Base-by-base conservation (phyloP, 495 filamentous ascomycete genomes). In the Hypoxylon fragiforme region DNA sequence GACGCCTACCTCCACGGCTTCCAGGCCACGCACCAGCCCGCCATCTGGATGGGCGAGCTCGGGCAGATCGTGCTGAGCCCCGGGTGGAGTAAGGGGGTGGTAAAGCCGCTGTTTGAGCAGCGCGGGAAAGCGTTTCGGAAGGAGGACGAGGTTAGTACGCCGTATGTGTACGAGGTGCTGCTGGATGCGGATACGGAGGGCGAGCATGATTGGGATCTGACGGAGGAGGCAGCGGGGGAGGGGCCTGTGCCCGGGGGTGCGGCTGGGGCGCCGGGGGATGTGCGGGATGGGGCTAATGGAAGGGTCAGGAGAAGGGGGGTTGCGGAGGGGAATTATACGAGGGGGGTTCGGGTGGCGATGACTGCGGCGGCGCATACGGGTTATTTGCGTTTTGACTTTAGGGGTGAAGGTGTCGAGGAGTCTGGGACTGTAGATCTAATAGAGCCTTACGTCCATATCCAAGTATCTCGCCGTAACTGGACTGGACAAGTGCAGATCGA, bases 1-100 rank as follows among this genome's bases (percentile, higher is more conserved):
- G 67, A 69, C 30, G 32, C 34, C 6, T 61, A 52, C 34, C 53
- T 69, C 24, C 67, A 69, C 18, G 64, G 67, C 14, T 67, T 69
- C 35, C 67, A 67, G 47, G 64, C 67, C 32, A 67, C 67, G 13
- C 67, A 69, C 22, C 67, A 69, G 32, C 67, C 67, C 13, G 67
- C 67, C 6, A 69, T 69, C 14, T 67, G 67, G 67, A 69, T 69
- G 58, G 67, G 67, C 0, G 67, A 69, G 34, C 52, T 65, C 20
- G 67, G 67, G 16, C 67, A 67, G 38, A 31, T 58, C 0, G 62
- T 66, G 11, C 37, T 69, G 1, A 43, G 42, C 20, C 64, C 67
- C 0, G 67, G 67, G 7, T 66, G 64, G 64, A 12, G 13, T 13
- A 39, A 36, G 3, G 52, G 62, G 13, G 44, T n/a, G n/a, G n/a